Conservation (phyloP, 805 yeast species). For the Metschnikowia dekortorum region DNA sequence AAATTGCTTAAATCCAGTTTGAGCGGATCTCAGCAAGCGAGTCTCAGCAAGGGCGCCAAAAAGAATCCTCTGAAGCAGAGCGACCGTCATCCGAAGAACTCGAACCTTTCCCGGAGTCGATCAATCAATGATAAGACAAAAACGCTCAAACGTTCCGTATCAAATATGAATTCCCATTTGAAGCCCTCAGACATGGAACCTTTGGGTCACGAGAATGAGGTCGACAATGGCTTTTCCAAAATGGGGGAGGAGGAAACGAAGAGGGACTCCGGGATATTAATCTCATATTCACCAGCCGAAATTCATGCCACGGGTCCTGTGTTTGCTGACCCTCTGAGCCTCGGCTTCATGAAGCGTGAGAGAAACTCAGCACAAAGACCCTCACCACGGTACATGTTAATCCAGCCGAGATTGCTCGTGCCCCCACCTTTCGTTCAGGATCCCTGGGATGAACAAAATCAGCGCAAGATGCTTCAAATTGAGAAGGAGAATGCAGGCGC, state of each 20-base stretch:
- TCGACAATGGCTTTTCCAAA: not conserved
- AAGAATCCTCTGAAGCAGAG: not conserved
- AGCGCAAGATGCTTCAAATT: slow-evolving; percentile 50
- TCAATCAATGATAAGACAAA: not conserved
- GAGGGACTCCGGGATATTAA: not conserved
- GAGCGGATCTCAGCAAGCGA: not conserved
- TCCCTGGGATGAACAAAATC: slow-evolving; percentile 77
- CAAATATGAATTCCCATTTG: not conserved
- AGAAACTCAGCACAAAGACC: slow-evolving; percentile 19
- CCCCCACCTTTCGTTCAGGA: slow-evolving; percentile 34
- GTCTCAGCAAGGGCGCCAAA: not conserved
- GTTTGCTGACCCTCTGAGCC: slow-evolving; percentile 24
- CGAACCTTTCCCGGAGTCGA: not conserved
- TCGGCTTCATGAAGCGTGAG: slow-evolving; percentile 24
- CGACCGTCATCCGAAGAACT: not conserved
- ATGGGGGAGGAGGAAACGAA: not conserved
- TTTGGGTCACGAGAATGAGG: not conserved
- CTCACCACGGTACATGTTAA: slow-evolving; percentile 32
- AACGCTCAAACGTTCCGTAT: not conserved
- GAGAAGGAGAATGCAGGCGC: slow-evolving; percentile 42
- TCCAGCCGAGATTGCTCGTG: slow-evolving; percentile 32
- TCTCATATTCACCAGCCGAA: slow-evolving; percentile 4
- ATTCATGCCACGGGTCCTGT: slow-evolving; percentile 25
- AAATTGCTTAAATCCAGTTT: not conserved
- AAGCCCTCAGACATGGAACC: not conserved